Base-by-base conservation (phyloP, 225 moss, liverwort and hornwort genomes). In the Pseudoscleropodium purum region DNA sequence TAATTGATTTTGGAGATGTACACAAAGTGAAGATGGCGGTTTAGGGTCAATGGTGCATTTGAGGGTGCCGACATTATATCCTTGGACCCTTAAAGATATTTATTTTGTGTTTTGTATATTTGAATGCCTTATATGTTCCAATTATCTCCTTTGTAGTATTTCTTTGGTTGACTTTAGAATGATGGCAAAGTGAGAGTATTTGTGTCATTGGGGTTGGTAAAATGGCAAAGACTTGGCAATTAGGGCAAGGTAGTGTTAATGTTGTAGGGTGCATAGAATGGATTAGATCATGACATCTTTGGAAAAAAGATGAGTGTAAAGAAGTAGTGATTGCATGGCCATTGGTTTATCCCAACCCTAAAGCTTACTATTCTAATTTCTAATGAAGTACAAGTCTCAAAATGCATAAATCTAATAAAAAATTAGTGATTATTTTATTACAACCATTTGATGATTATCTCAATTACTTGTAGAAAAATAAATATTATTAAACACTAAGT, bases 71-170 rank as follows among this genome's bases (percentile, higher is more conserved):
- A 21, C n/a, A 6, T 69, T 74, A 26, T 26, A 18, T 0, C 0
- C 0, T 29, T 73, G 13, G 26, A 2, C 0, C 30, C 30, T 17
- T 17, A 6, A 17, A 45, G 18, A 30, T 30, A 30, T 74, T 74
- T 47, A 4, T 30, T 45, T 74, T 29, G 27, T 43, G 3, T 5
- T 45, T 41, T 41, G 15, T 14, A 0, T 41, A 43, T 45, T 5
- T 16, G 2, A 13, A 2, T 39, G 74, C 11, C 7, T 4, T 7
- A 8, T 34, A 2, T 33, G 0, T 11, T 51, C 19, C 2, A 34
- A 0, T 51, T 21, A 76, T 13, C 3, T 76, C 20, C 1, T 76
- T 34, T 5, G 6, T 6, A 6, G 56, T 56, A 12, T 51, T 76
- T 33, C 49, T 18, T 75, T 19, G 19, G 7, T 49, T 1, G 4